Conservation (phyloP, 73 alveolate species). For the Stentor roeselii region DNA sequence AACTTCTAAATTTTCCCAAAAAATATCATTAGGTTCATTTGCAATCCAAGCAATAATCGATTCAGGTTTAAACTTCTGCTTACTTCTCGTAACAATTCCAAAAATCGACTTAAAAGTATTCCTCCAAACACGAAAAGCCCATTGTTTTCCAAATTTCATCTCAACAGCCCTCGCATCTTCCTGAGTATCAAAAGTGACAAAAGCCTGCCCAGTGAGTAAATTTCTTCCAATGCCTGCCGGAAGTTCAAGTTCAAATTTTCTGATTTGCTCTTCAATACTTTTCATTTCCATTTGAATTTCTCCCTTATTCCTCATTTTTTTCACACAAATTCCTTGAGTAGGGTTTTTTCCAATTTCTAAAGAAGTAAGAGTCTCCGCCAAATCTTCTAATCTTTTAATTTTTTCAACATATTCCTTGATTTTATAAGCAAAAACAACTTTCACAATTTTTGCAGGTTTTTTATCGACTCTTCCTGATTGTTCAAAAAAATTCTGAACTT, state of each 20-base stretch:
- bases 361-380: not conserved
- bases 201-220: not conserved
- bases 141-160: too few relatives aligned
- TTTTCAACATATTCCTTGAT: too few relatives aligned
- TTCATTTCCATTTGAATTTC: not conserved
- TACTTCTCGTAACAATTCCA: not conserved
- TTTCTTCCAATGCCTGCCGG: not conserved
- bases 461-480: not conserved
- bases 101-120: not conserved
- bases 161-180: not conserved
- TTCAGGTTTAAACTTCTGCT: not conserved
- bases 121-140: not conserved
- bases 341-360: not conserved
- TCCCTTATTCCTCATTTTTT: not conserved
- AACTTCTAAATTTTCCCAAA: conserved; percentile 57
- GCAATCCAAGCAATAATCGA: conserved; percentile 30
- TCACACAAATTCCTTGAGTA: not conserved
- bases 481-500: not conserved
- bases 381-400: not conserved
- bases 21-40: conserved; percentile 64
- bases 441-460: not conserved
- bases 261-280: not conserved
- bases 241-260: not conserved
- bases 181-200: not conserved
- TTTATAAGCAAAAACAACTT: too few relatives aligned